phyloP scores from a whole-genome alignment of 805 yeast genomes.

The Yarrowia sp. region DNA sequence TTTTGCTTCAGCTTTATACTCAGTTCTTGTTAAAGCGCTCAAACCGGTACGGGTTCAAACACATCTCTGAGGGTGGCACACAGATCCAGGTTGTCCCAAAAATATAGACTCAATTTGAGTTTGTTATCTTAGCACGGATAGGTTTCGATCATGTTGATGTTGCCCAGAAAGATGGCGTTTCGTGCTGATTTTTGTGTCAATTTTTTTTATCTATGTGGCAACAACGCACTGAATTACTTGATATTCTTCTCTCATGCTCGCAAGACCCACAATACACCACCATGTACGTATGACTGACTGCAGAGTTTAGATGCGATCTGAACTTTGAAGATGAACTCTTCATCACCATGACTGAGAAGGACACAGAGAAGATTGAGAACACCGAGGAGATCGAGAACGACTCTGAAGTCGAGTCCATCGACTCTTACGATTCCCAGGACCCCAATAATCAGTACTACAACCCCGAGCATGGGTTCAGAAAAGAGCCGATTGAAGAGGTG shows the following conservation, averaged over 20 bases:
- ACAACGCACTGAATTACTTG: too few species aligned
- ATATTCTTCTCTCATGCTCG: too few species aligned
- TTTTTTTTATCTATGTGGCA: too few species aligned
- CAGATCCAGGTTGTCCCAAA: neutral
- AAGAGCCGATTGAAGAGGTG: constrained; percentile 1
- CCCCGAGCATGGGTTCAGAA: neutral
- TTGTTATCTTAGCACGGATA: neutral
- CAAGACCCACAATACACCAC: too few species aligned
- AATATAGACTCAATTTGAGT: neutral
- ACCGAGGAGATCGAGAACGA: neutral
- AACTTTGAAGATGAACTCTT: neutral
- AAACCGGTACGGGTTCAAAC: too few species aligned
- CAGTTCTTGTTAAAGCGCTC: too few species aligned
- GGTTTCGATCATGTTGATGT: too few species aligned
- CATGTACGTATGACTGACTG: neutral
- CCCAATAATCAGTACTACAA: neutral
- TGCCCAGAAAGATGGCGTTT: too few species aligned
- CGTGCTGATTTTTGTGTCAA: too few species aligned
- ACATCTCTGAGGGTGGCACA: too few species aligned
- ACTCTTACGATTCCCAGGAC: neutral
- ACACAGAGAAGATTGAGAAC: neutral
- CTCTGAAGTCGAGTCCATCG: neutral
- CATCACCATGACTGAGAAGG: neutral
- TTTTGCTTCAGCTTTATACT: too few species aligned
- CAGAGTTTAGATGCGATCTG: too few species aligned